Evolutionary conservation across 495 filamentous ascomycete species (phyloP), one percentile per base, ranked within the genome.

Genomic region (Clavariopsis aquatica): DNA sequence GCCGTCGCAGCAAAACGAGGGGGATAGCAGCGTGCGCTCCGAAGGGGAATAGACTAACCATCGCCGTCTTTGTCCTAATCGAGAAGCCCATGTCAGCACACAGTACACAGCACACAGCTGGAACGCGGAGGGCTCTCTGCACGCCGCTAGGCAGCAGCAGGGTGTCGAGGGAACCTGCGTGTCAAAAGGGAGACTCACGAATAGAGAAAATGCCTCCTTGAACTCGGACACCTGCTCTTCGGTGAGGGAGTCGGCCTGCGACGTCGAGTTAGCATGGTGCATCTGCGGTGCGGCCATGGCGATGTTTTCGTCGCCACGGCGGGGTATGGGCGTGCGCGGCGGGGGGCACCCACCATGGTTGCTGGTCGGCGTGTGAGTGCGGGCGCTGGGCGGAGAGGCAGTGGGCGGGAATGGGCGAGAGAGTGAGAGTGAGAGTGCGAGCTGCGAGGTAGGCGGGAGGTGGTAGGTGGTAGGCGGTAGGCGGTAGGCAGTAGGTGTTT

Each of bases 161-260:
- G 1, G 17, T 29, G 20, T 43, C 29, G 24, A 53, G 28, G 27
- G n/a, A 22, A 28, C 22, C 15, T 8, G 53, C 12, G 38, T 6
- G 31, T 13, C 13, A 13, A 46, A 6, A 15, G 53, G 51, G 15
- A 26, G 23, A 92, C 94, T 89, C 85, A 98, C 94, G 79, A 98
- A 98, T 38, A 98, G 89, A 77, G 94, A 98, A 83, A 98, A 98
- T 49, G 94, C 94, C 82, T 98, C 95, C 88, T 98, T 98, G 81
- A 98, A 98, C 82, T 98, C 94, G 76, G 93, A 96, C 72, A 98
- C 93, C 85, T 98, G 94, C 80, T 98, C 94, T 83, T 98, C 94
- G 71, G 94, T 97, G 69, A 98, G 86, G 47, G 75, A 74, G 51
- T 78, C 76, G 52, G 76, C 76, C 76, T 78, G 65, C 20, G 49